These are phyloP conservation scores for Nematodospora valgi DNA, from an alignment of 805 yeast genomes.

Conservation along the genomic window DNA sequence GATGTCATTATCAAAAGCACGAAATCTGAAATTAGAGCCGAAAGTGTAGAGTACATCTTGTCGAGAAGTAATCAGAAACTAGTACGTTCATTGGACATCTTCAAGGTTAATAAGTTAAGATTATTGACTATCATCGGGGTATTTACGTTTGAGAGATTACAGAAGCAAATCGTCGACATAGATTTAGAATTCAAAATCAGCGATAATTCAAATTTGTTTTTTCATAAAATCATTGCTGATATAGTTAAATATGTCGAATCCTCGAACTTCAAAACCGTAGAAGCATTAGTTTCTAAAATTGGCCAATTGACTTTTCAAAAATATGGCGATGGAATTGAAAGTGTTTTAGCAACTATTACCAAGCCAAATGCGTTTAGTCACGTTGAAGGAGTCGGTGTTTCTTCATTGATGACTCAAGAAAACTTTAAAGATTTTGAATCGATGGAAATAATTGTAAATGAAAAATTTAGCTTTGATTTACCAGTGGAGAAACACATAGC, in stretches of 20 bases:
- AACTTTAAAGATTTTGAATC: conserved; percentile 33
- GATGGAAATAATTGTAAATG: conserved; percentile 13
- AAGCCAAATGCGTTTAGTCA: conserved; percentile 87
- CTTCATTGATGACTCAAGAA: conserved; percentile 47
- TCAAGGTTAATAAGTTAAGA: conserved; percentile 47
- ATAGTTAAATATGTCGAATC: conserved; percentile 62
- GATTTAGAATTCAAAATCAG: conserved; percentile 34
- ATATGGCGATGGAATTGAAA: conserved; percentile 28
- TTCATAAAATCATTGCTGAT: conserved; percentile 42
- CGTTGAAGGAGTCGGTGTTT: conserved; percentile 89
- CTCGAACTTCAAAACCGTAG: conserved; percentile 89
- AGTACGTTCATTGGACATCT: conserved; percentile 6
- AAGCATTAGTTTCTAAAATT: conserved; percentile 77
- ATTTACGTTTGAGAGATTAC: conserved; percentile 82
- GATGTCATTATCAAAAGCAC: conserved; percentile 39
- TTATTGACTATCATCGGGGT: conserved; percentile 86
- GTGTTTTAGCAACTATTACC: conserved; percentile 58
- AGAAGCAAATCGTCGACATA: conserved; percentile 75
- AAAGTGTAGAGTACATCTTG: conserved; percentile 40
- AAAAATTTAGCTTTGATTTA: conserved; percentile 23
- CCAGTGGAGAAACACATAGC: conserved; percentile 21
- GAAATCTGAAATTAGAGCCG: conserved; percentile 60
- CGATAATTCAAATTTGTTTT: conserved; percentile 30
- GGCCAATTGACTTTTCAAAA: conserved; percentile 53
- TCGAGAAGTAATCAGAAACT: conserved; percentile 22